phyloP scores from a whole-genome alignment of 495 filamentous ascomycete species.

The Articulospora tetracladia region DNA sequence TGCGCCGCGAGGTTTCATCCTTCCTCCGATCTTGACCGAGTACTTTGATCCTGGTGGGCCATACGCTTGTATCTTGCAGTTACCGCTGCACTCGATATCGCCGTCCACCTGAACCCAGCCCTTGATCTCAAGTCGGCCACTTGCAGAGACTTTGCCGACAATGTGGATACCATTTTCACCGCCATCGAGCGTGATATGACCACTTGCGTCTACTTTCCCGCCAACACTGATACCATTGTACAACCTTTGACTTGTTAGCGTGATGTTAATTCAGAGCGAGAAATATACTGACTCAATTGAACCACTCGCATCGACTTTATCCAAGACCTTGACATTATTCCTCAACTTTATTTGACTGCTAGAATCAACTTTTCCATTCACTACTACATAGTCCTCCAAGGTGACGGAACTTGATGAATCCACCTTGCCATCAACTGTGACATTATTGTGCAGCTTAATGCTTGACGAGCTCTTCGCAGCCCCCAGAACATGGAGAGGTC shows the following conservation, averaged over 20 bases:
- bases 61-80: background rate
- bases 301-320: slow-evolving; percentile 17
- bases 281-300: background rate
- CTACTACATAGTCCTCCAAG: slow-evolving; percentile 7
- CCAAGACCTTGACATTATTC: slow-evolving; percentile 10
- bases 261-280: background rate
- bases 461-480: slow-evolving; percentile 2
- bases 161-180: slow-evolving; percentile 6
- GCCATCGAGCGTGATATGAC: slow-evolving; percentile 2
- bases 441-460: slow-evolving; percentile 1
- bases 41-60: background rate
- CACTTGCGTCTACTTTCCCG: slow-evolving; percentile 13
- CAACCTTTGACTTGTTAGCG: background rate
- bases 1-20: background rate
- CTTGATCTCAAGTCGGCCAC: slow-evolving; percentile 11
- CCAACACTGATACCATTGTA: slow-evolving; percentile 8
- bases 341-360: slow-evolving; percentile 5
- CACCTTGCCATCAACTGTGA: slow-evolving; percentile 19
- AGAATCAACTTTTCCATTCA: slow-evolving; percentile 14
- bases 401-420: background rate
- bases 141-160: slow-evolving; percentile 7
- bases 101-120: slow-evolving; percentile 13
- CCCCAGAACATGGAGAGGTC: slow-evolving; percentile 16
- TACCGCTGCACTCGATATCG: slow-evolving; percentile 6
- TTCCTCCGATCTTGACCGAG: slow-evolving; percentile 5